phyloP scores from a whole-genome alignment of 2,329 filamentous ascomycete species.

The Aspergillus udagawae region DNA sequence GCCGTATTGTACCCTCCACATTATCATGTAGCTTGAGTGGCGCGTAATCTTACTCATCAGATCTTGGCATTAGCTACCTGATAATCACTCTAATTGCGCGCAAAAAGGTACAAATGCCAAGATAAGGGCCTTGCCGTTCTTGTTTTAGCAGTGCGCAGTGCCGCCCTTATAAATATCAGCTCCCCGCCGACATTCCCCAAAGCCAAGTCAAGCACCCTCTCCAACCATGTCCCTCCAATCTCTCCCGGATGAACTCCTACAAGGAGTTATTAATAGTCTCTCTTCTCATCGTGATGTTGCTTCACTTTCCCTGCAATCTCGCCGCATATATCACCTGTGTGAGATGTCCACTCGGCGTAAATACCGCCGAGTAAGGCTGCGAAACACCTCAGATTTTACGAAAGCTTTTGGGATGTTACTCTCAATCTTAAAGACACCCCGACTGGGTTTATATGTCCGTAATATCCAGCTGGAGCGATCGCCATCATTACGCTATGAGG shows the following conservation, averaged over 20 bases:
- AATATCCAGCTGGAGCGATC: background rate
- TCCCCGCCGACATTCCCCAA: background rate
- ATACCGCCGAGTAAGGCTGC: background rate
- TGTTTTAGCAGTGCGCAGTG: background rate
- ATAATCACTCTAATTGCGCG: too few species aligned
- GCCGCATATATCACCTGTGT: background rate
- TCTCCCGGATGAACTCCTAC: background rate
- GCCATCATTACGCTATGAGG: background rate
- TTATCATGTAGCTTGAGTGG: too few species aligned
- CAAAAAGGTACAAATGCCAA: too few species aligned
- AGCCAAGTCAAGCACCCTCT: background rate
- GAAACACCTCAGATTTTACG: conserved; percentile 8
- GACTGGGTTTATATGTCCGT: background rate
- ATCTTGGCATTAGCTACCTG: too few species aligned
- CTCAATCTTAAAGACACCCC: background rate
- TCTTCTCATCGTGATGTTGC: background rate
- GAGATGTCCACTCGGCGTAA: background rate
- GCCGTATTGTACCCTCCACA: too few species aligned
- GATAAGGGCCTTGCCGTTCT: background rate
- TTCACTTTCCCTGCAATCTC: background rate
- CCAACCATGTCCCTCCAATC: background rate
- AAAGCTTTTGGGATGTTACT: background rate
- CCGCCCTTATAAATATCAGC: background rate
- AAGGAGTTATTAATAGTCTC: background rate
- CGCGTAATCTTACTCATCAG: too few species aligned